These are phyloP conservation scores for Psidium friedrichsthalianum DNA, from an alignment of 345 rosid species.

Conservation along the genomic window DNA sequence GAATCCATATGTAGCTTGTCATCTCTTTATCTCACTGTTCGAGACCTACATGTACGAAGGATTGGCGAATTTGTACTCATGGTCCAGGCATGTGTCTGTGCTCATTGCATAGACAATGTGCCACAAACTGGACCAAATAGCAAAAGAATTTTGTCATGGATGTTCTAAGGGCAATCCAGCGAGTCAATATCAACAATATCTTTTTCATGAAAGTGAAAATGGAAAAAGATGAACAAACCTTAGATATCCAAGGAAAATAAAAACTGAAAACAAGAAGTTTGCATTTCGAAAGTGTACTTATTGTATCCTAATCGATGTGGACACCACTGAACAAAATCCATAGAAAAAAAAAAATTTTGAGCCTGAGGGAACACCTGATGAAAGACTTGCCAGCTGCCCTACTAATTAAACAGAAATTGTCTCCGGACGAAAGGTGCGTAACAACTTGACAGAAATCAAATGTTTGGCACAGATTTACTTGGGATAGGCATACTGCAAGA, in stretches of 20 bases:
- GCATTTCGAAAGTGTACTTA: background rate
- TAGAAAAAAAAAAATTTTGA: background rate
- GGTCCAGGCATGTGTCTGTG: background rate
- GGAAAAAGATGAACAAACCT: background rate
- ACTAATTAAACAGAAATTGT: background rate
- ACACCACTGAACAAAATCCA: background rate
- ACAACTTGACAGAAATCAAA: background rate
- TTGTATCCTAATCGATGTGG: background rate
- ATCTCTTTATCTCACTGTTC: background rate
- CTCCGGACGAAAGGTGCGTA: background rate
- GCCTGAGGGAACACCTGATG: background rate
- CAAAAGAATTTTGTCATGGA: background rate
- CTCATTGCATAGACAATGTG: background rate
- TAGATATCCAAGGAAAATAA: background rate
- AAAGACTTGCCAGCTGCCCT: background rate
- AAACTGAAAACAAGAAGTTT: background rate
- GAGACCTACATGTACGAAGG: background rate
- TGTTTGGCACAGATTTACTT: background rate
- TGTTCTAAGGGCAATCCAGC: background rate
- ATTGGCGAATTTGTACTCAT: background rate
- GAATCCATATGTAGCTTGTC: background rate
- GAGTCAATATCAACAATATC: background rate
- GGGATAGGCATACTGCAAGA: background rate
- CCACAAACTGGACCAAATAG: background rate
- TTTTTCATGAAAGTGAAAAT: background rate